A percentile compares a stretch with the other conserved stretches of the same genome.
Evolutionary conservation across 2,329 filamentous ascomycete species (phyloP).

Genomic region (Davidsoniella neocaledoniae): DNA sequence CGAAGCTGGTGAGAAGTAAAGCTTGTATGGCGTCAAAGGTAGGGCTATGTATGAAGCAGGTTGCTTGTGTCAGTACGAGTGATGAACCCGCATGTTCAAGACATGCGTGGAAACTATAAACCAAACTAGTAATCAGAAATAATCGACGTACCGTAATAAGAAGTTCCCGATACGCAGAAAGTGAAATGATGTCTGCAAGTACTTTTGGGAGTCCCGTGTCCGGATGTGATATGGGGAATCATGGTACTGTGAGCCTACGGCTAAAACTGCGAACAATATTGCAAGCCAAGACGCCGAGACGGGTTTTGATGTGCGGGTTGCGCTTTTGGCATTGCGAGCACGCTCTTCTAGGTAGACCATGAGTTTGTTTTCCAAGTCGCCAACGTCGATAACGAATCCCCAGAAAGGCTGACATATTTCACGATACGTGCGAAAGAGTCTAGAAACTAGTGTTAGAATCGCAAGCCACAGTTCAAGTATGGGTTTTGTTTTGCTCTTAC

Average conservation of each 20-base stretch:
- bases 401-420: slow-evolving; percentile 51
- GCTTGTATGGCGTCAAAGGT: slow-evolving; percentile 51
- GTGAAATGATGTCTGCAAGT: slow-evolving; percentile 48
- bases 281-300: slow-evolving; percentile 50
- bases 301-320: slow-evolving; percentile 29
- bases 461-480: background rate
- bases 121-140: background rate
- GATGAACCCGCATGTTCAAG: background rate
- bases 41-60: slow-evolving; percentile 25
- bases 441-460: slow-evolving; percentile 16
- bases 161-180: slow-evolving; percentile 48
- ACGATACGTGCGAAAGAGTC: slow-evolving; percentile 48
- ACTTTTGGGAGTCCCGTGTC: slow-evolving; percentile 41
- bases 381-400: slow-evolving; percentile 50
- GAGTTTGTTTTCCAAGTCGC: slow-evolving; percentile 45
- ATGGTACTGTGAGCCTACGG: slow-evolving; percentile 49
- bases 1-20: slow-evolving; percentile 44
- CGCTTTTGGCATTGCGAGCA: slow-evolving; percentile 34
- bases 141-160: slow-evolving; percentile 31
- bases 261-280: slow-evolving; percentile 47
- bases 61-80: slow-evolving; percentile 1
- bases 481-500: slow-evolving; percentile 24
- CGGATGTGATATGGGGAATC: slow-evolving; percentile 46
- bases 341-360: slow-evolving; percentile 50
- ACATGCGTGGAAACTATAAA: background rate